phyloP scores from a whole-genome alignment of 2,329 filamentous ascomycete genomes.

The Coniochaeta sp. region DNA sequence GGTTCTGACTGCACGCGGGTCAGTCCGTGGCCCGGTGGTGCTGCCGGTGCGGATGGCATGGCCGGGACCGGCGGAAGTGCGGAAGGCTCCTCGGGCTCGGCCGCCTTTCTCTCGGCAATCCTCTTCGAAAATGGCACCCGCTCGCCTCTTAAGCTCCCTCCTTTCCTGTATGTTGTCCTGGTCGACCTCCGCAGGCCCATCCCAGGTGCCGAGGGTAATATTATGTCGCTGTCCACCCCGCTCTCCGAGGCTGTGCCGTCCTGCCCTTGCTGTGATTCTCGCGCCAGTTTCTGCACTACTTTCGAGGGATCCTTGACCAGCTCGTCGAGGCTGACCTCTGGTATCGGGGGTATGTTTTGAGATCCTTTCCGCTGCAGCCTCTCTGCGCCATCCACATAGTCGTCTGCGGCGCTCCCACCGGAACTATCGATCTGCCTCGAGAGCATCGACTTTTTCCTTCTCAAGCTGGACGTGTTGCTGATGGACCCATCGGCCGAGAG shows the following conservation, averaged over 20 bases:
- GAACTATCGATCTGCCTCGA: conserved; percentile 79
- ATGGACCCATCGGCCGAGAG: conserved; percentile 50
- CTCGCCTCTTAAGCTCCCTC: conserved; percentile 77
- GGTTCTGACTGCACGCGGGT: conserved; percentile 66
- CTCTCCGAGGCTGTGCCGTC: conserved; percentile 30
- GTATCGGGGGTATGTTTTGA: conserved; percentile 40
- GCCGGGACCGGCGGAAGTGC: conserved; percentile 28
- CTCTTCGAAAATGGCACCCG: conserved; percentile 70
- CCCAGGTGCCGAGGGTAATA: conserved; percentile 70
- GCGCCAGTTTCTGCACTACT: conserved; percentile 60
- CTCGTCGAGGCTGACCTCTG: conserved; percentile 68
- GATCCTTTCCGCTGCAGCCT: conserved; percentile 69
- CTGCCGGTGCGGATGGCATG: conserved; percentile 17
- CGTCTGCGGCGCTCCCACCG: conserved; percentile 46
- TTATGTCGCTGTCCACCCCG: conserved; percentile 61
- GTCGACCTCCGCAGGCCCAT: conserved; percentile 83
- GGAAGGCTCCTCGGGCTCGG: conserved; percentile 39
- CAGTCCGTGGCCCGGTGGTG: conserved; percentile 44
- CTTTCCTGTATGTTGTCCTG: conserved; percentile 78
- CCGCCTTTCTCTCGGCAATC: conserved; percentile 50
- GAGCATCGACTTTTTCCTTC: conserved; percentile 91
- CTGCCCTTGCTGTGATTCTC: conserved; percentile 42
- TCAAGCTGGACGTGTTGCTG: conserved; percentile 44
- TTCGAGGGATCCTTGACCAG: conserved; percentile 74
- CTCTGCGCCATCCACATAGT: conserved; percentile 79